Evolutionary conservation across 345 rosid genomes (phyloP), one percentile per base, ranked within the genome.

Genomic region (Moricandia moricandioides): DNA sequence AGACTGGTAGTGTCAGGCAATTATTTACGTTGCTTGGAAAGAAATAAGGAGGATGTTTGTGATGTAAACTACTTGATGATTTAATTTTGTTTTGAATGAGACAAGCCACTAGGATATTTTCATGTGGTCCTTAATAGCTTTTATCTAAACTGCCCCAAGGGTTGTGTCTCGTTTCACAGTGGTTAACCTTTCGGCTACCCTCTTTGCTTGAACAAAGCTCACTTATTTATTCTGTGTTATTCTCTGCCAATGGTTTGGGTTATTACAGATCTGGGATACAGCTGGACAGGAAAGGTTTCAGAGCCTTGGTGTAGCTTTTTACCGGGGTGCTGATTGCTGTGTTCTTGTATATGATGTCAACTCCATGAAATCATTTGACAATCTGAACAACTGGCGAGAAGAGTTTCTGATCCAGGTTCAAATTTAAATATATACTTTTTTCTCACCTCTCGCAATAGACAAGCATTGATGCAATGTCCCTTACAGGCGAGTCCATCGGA

Each of bases 251-350:
- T 71, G 21, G 12, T 12, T 12, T 58, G 68, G 34, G 14, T 60
- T 34, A 47, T 74, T 62, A 29, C 82, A 92, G 99, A 92, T 92
- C 73, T 95, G 99, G 99, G 99, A 95, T 81, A 95, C 90, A 24
- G 94, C 97, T 76, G 92, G 97, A 24, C 97, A 91, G 74, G 96
- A 91, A 74, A 87, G 96, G 80, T 95, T 95, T 80, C 97, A 95
- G 78, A 95, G 98, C 76, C 88, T 95, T 62, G 99, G 99, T 35
- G 96, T 91, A 72, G 96, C 96, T 58, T 91, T 88, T 82, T 91
- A 91, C 65, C 85, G 93, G 2, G 92, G 93, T 59, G 93, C 92
- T 49, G 93, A 91, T 76, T 88, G 93, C 75, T 88, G 93, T 77
- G 93, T 91, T 66, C 96, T 94, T 79, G 98, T 94, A 5, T 87